Evolutionary conservation across 176 grass and related monocot genomes (phyloP).

Genomic region (Rhynchospora pubera): DNA sequence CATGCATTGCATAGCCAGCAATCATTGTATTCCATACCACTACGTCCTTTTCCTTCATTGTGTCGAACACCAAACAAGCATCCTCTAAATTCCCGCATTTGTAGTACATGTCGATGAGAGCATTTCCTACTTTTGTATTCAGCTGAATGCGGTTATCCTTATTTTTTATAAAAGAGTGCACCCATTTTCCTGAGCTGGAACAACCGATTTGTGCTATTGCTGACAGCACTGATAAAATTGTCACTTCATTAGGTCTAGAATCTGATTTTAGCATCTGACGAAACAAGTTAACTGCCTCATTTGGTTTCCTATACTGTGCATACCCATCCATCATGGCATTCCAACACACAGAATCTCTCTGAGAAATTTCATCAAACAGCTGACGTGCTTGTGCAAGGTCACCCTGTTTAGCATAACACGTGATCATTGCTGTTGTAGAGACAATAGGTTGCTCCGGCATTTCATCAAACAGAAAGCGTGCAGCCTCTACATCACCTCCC

Average conservation of each 20-base stretch:
- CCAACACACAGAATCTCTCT: conserved; percentile 75
- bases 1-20: conserved; percentile 79
- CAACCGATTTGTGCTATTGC: conserved; percentile 64
- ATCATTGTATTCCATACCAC: conserved; percentile 90
- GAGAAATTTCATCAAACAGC: conserved; percentile 49
- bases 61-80: conserved; percentile 49
- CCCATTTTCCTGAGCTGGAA: conserved; percentile 55
- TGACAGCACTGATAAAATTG: conserved; percentile 46
- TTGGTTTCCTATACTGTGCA: conserved; percentile 51
- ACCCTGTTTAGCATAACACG: conserved; percentile 66
- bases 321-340: conserved; percentile 97
- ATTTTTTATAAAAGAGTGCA: conserved; percentile 67
- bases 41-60: conserved; percentile 45
- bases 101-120: conserved; percentile 89
- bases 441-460: conserved; percentile 59
- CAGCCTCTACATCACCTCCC: conserved; percentile 41
- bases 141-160: conserved; percentile 24
- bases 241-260: conserved; percentile 44
- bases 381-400: conserved; percentile 41
- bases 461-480: conserved; percentile 60
- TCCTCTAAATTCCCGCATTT: conserved; percentile 90
- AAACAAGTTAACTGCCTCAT: conserved; percentile 54
- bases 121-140: conserved; percentile 64
- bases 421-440: conserved; percentile 82
- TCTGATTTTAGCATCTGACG: conserved; percentile 55